Evolutionary conservation across 306 rosid species (phyloP).

Genomic region (Begonia loranthoides): DNA sequence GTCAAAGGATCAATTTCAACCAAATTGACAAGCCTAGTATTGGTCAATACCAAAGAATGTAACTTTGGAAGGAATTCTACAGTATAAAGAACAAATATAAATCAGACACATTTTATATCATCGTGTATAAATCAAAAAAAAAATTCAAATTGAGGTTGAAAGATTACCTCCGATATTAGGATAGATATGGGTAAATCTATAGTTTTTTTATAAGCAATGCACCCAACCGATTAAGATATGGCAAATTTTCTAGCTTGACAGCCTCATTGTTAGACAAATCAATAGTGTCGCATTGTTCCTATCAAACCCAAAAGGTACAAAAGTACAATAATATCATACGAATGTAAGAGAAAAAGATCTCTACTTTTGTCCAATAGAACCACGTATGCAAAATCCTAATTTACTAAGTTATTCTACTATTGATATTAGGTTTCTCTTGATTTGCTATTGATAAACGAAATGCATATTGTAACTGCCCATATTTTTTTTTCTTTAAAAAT

Average conservation of each 20-base stretch:
- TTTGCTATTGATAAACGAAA: too few relatives aligned
- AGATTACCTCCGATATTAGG: constrained; percentile 67
- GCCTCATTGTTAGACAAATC: constrained; percentile 91
- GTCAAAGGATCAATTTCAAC: constrained; percentile 81
- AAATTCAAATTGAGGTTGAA: not conserved
- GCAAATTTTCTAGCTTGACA: constrained; percentile 81
- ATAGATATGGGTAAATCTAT: constrained; percentile 80
- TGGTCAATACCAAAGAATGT: constrained; percentile 76
- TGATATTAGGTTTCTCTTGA: too few relatives aligned
- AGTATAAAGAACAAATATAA: constrained; percentile 32
- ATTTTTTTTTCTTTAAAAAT: too few relatives aligned
- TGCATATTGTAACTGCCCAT: too few relatives aligned
- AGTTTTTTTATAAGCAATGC: constrained; percentile 72
- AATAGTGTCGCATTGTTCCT: constrained; percentile 93
- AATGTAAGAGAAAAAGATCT: too few relatives aligned
- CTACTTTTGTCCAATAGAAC: too few relatives aligned
- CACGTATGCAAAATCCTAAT: too few relatives aligned
- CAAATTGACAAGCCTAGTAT: constrained; percentile 89
- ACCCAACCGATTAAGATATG: constrained; percentile 77
- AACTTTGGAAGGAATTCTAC: constrained; percentile 82
- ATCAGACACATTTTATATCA: not conserved
- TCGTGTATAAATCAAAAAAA: not conserved
- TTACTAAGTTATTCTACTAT: too few relatives aligned
- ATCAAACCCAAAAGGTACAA: too few relatives aligned
- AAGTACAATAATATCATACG: too few relatives aligned